Evolutionary conservation across 2,329 filamentous ascomycete genomes (phyloP).

Genomic region (Apiospora marii): DNA sequence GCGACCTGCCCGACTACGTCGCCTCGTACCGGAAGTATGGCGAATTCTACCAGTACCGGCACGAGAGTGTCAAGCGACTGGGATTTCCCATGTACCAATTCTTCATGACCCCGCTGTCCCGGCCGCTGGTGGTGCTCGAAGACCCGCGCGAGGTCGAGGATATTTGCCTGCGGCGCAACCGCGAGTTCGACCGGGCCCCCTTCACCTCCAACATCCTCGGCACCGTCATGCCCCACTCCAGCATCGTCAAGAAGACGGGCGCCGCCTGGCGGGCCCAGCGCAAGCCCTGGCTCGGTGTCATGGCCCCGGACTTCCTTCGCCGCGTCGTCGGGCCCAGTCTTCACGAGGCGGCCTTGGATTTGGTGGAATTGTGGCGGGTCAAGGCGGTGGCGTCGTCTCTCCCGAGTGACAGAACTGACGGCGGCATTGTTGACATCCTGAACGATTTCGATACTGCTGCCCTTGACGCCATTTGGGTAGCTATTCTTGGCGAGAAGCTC

Average conservation of each 20-base stretch:
- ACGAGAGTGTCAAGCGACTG: constrained; percentile 18
- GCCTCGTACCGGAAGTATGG: constrained; percentile 20
- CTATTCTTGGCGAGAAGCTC: not conserved
- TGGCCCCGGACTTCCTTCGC: constrained; percentile 33
- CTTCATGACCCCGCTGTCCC: constrained; percentile 29
- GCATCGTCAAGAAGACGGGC: constrained; percentile 27
- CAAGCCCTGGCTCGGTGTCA: constrained; percentile 30
- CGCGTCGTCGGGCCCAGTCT: constrained; percentile 25
- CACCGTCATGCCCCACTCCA: constrained; percentile 25
- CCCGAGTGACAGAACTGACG: not conserved
- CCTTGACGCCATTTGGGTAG: not conserved
- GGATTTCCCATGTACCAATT: constrained; percentile 30
- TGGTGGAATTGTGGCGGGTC: not conserved
- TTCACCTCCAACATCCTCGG: constrained; percentile 4
- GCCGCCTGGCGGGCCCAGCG: constrained; percentile 29
- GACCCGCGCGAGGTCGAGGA: constrained; percentile 31
- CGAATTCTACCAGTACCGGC: constrained; percentile 18
- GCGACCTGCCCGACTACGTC: constrained; percentile 30
- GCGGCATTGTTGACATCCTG: not conserved
- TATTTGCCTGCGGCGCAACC: constrained; percentile 27
- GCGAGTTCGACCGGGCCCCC: constrained; percentile 30
- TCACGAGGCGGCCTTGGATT: not conserved
- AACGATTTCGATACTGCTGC: not conserved
- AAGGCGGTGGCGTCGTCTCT: not conserved
- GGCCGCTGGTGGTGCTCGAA: constrained; percentile 29